Conservation (phyloP, 129 eudicot genomes). For the Arctium lappa region DNA sequence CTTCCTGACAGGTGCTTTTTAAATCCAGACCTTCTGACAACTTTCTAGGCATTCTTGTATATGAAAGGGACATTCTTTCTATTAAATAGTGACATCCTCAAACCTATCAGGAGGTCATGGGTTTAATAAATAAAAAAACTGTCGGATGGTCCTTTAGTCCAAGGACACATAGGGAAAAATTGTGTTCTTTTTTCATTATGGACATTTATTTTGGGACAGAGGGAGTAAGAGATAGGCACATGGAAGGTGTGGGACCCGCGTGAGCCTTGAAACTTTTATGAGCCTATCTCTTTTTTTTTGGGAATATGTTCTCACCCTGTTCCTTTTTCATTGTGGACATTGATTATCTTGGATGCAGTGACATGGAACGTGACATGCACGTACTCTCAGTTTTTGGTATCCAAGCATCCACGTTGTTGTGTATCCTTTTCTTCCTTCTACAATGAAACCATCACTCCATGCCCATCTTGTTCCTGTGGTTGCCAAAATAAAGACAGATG, state of each 20-base stretch:
- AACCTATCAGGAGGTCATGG: not conserved
- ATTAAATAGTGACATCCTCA: not conserved
- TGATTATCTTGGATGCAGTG: constrained; percentile 45
- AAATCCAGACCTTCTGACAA: not conserved
- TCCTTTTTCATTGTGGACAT: not conserved
- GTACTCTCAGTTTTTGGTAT: constrained; percentile 62
- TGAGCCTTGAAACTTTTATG: not conserved
- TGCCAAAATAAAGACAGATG: constrained; percentile 69
- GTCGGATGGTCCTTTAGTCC: not conserved
- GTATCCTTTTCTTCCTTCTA: constrained; percentile 84
- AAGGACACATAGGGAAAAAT: not conserved
- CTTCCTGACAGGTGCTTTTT: not conserved
- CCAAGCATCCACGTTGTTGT: constrained; percentile 62
- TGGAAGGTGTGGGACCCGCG: not conserved
- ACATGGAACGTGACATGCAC: constrained; percentile 92
- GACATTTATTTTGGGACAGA: not conserved
- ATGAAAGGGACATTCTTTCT: not conserved
- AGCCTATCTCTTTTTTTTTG: not conserved
- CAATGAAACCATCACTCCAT: constrained; percentile 72
- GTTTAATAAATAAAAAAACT: not conserved
- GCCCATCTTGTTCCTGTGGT: constrained; percentile 83
- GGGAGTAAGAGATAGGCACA: not conserved
- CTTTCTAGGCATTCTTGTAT: not conserved
- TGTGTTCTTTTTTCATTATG: not conserved
- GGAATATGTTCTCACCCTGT: not conserved